These are phyloP conservation scores for Suillus subaureus DNA, from an alignment of 768 basidiomycete species.

Conservation along the genomic window DNA sequence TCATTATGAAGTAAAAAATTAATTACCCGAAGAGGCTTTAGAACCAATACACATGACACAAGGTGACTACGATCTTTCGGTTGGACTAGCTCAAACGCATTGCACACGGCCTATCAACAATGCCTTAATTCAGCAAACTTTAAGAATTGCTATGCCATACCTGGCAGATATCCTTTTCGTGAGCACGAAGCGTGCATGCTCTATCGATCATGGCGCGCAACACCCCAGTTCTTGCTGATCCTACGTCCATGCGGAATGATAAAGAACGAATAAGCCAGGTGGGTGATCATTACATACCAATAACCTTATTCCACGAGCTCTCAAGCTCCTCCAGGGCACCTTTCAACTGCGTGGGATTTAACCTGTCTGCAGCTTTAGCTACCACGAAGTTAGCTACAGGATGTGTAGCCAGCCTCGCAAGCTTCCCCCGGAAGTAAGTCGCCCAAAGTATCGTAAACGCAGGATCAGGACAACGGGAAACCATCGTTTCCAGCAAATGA, in stretches of 20 bases:
- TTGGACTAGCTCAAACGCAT: conserved; percentile 57
- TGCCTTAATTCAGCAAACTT: conserved; percentile 12
- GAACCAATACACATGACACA: conserved; percentile 67
- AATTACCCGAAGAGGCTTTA: conserved; percentile 49
- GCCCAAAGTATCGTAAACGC: conserved; percentile 75
- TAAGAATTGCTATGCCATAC: conserved; percentile 41
- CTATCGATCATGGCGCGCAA: conserved; percentile 77
- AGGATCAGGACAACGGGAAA: conserved; percentile 57
- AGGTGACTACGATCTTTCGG: conserved; percentile 52
- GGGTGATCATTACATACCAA: conserved; percentile 53
- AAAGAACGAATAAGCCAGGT: background rate
- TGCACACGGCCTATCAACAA: conserved; percentile 53
- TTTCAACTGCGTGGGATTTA: conserved; percentile 56
- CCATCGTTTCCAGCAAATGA: conserved; percentile 83
- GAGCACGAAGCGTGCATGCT: conserved; percentile 47
- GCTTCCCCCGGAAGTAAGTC: conserved; percentile 74
- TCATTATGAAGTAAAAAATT: background rate
- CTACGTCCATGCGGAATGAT: conserved; percentile 35
- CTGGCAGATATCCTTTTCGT: conserved; percentile 54
- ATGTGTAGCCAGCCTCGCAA: conserved; percentile 75
- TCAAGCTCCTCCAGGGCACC: conserved; percentile 62
- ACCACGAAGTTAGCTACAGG: conserved; percentile 95
- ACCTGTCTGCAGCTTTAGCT: conserved; percentile 71
- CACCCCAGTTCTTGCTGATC: conserved; percentile 74
- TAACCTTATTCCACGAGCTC: conserved; percentile 58